Evolutionary conservation across 1,284 basidiomycete genomes (phyloP), one percentile per base, ranked within the genome.

Genomic region (Apiotrichum veenhuisii): DNA sequence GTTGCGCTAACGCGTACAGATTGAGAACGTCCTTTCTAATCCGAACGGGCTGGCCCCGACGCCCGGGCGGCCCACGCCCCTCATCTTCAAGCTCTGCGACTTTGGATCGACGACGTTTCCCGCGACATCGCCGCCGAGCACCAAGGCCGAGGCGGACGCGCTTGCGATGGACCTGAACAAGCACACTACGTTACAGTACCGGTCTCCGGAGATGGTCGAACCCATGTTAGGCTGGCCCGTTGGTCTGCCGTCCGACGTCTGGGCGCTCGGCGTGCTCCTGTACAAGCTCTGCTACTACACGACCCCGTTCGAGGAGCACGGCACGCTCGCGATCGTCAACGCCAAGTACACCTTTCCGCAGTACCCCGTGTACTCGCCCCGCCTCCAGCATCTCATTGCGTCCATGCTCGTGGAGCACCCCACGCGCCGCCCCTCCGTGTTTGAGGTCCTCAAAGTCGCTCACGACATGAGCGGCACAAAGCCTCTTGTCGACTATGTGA

Each of bases 121-220:
- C 3, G 79, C 86, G 17, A 70, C 79, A 9, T 82, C 83, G 55
- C 82, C 89, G 10, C 90, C 91, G 18, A 79, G 85, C 9, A 86
- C 82, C 30, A 86, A 84, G 50, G 84, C 87, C 61, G 91, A 95
- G 73, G 87, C 98, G 49, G 85, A 90, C 47, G 83, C 84, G 9
- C 81, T 97, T 12, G 95, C 98, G 69, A 84, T 87, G 26, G 95
- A 98, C 74, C 82, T 99, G 47, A 96, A 97, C 73, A 84, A 88
- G 66, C 89, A 95, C 72, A 98, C 94, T 2, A 98, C 94, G 1
- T 80, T 97, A 58, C 94, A 96, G 74, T 98, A 97, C 71, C 82
- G 96, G 42, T 91, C 95, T 38, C 96, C 96, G 3, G 96, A 99
- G 77, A 97, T 99, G 92, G 89, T 98, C 30, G 95, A 99, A 53